These are phyloP conservation scores for grape (Vitis vinifera) DNA, from an alignment of 164 flowering plant species.

Conservation along the genomic window ASM3070453v1 NC_081807.1:3658501-3659000, in stretches of 20 bases:
- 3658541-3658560: slow-evolving; percentile 67
- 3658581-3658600: slow-evolving; percentile 79
- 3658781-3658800: slow-evolving; percentile 62
- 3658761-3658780: slow-evolving; percentile 88
- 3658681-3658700: slow-evolving; percentile 63
- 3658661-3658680: slow-evolving; percentile 39
- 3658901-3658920: slow-evolving; percentile 50
- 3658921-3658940: slow-evolving; percentile 32
- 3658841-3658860: slow-evolving; percentile 40
- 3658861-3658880: slow-evolving; percentile 43
- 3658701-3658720: slow-evolving; percentile 56
- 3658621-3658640: slow-evolving; percentile 60
- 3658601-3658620: slow-evolving; percentile 57
- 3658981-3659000: slow-evolving; percentile 32
- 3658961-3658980: neutral
- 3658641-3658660: slow-evolving; percentile 70
- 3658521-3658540: slow-evolving; percentile 65
- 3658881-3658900: slow-evolving; percentile 58
- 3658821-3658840: slow-evolving; percentile 63
- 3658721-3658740: slow-evolving; percentile 61
- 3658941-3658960: slow-evolving; percentile 31
- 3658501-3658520: slow-evolving; percentile 61
- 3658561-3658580: slow-evolving; percentile 77
- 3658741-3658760: slow-evolving; percentile 85
- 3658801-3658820: slow-evolving; percentile 80